phyloP scores from a whole-genome alignment of 495 filamentous ascomycete genomes.

The Cercophora sp. region DNA sequence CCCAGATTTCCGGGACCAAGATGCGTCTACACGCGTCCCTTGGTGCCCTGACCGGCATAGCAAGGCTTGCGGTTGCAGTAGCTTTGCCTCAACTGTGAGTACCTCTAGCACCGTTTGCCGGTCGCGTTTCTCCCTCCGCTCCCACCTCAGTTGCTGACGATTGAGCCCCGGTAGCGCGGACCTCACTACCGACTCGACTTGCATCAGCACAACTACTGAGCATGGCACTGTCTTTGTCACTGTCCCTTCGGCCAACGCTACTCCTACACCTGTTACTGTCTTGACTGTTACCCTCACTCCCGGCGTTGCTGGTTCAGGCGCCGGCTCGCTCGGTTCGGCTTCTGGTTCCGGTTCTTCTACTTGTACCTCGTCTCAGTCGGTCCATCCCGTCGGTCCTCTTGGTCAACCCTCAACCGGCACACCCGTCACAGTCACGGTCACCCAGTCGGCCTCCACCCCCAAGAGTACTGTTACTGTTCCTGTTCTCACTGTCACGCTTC shows the following conservation, averaged over 20 bases:
- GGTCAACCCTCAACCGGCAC: background rate
- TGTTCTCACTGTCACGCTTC: constrained; percentile 18
- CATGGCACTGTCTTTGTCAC: constrained; percentile 36
- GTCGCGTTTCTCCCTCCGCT: background rate
- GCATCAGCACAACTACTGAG: constrained; percentile 18
- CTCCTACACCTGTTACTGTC: constrained; percentile 16
- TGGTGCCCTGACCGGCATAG: constrained; percentile 17
- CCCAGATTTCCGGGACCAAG: constrained; percentile 6
- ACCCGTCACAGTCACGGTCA: constrained; percentile 19
- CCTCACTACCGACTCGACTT: constrained; percentile 16
- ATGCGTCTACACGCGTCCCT: constrained; percentile 27
- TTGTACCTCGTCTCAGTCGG: constrained; percentile 8
- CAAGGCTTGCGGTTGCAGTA: constrained; percentile 18
- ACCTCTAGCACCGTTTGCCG: background rate
- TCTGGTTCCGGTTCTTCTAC: constrained; percentile 19
- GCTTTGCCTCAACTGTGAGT: constrained; percentile 24
- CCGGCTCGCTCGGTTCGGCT: constrained; percentile 22
- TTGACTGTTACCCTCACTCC: constrained; percentile 22
- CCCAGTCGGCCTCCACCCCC: background rate
- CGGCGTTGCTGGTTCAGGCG: constrained; percentile 15
- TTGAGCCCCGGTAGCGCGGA: constrained; percentile 7
- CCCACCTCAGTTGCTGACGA: background rate
- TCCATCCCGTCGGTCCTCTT: background rate
- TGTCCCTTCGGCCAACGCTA: constrained; percentile 16
- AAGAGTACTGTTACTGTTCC: constrained; percentile 18